Percentiles rank a stretch among this genome's conserved stretches.
phyloP scores from a whole-genome alignment of 176 grass and related monocot genomes.

The Guadua angustifolia region DNA sequence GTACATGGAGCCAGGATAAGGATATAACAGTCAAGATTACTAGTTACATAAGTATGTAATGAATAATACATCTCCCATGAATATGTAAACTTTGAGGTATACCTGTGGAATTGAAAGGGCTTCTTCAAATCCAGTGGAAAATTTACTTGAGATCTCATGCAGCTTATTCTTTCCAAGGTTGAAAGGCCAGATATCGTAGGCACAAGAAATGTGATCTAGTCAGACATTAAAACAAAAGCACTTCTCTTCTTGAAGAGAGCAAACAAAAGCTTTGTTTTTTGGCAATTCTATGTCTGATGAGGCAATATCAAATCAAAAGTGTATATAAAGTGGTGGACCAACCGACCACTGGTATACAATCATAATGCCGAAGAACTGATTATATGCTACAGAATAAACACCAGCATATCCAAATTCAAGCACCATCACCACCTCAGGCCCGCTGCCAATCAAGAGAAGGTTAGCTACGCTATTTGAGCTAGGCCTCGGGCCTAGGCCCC shows the following conservation, averaged over 20 bases:
- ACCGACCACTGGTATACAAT: constrained; percentile 3
- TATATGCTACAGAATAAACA: background rate
- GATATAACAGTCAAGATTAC: constrained; percentile 8
- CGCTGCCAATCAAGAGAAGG: too few relatives aligned
- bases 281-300: background rate
- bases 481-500: too few relatives aligned
- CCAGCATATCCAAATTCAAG: too few relatives aligned
- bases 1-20: constrained; percentile 16
- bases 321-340: background rate
- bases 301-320: background rate
- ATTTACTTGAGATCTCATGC: background rate
- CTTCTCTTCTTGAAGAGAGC: constrained; percentile 1
- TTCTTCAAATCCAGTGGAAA: constrained; percentile 25
- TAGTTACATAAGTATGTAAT: constrained; percentile 2
- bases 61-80: background rate
- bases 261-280: constrained; percentile 6
- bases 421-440: too few relatives aligned
- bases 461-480: too few relatives aligned
- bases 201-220: constrained; percentile 9
- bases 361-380: background rate
- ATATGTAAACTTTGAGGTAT: constrained; percentile 19
- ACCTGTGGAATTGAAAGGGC: constrained; percentile 7
- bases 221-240: constrained; percentile 25
- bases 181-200: background rate
- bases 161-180: constrained; percentile 23